Evolutionary conservation across 495 filamentous ascomycete species (phyloP), one percentile per base, ranked within the genome.

Genomic region (Elaphomyces granulatus): DNA sequence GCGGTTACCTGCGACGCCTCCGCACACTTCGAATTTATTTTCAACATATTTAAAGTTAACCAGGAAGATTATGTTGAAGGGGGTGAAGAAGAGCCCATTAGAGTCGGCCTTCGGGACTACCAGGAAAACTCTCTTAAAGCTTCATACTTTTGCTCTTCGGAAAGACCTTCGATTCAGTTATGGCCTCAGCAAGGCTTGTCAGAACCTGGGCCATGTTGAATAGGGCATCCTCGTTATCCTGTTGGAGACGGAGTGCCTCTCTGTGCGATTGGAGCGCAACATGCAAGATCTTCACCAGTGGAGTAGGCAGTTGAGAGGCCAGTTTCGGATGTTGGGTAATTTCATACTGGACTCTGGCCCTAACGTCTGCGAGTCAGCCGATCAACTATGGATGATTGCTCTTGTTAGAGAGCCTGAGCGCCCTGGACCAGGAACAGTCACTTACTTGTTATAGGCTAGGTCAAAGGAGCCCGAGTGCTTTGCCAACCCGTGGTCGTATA

Each of bases 1-100:
- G 75, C 15, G 90, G 90, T 8, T 98, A 96, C 51, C 66, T 98
- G 34, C 77, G 87, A 31, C 90, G 90, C 0, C 60, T 98, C 43
- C 70, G 80, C 39, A 82, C 75, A 1, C 63, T 98, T 48, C 69
- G 75, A 39, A 77, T 77, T 59, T 96, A 94, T 52, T 92, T 98
- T 46, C 72, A 86, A 50, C 74, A 72, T 38, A 94, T 98, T 36
- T 78, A 87, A 95, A 49, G 66, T 81, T 33, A 71, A 73, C 31
- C 57, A 67, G 4, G 74, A 85, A 41, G 63, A 70, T 26, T 63
- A 60, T 18, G 45, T 70, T 14, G 64, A 70, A 46, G 50, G 66
- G 23, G 63, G 63, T n/a, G 67, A 70, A 38, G 64, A 58, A 16
- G 63, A 68, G 45, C 63, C 54, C 16, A 60, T 64, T 32, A 59